Evolutionary conservation across 768 basidiomycete species (phyloP), one percentile per base, ranked within the genome.

Genomic region (Amylocystis lapponica): DNA sequence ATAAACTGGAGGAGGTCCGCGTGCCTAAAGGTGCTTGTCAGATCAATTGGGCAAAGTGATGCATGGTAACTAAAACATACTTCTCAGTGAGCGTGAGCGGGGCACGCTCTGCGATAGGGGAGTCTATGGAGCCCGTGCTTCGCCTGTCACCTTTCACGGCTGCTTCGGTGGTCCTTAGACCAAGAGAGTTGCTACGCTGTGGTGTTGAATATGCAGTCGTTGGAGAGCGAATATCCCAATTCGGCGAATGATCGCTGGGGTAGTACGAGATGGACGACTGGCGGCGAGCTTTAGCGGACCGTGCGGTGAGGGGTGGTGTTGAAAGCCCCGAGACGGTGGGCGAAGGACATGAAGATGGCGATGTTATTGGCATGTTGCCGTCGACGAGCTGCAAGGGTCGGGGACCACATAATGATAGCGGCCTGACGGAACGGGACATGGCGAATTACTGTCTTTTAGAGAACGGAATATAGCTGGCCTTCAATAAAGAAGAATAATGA

Each of bases 1-100:
- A 92, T 92, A 46, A 83, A 83, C 23, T 76, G 83, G n/a, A 91
- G 66, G 2, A 92, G 65, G 42, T 90, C 87, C 5, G 82, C 78
- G 53, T 92, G 86, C 55, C 89, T 91, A 48, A 20, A 23, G 29
- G 23, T 20, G 27, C 14, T n/a, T 11, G 26, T 43, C 13, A 41
- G n/a, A 26, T 21, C 13, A n/a, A 31, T 36, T 2, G 30, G n/a
- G 29, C 30, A 17, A 17, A 31, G 23, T 13, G 38, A 9, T 5
- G 17, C 13, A 14, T 27, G 19, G 32, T 39, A 21, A 13, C 16
- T 27, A 20, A 27, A 8, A 71, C 79, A 46, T 56, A 88, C 85
- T 79, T 83, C 64, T 89, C 87, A 37, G 76, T 74, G 42, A 88
- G 59, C 0, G 86, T 90, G 41, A 76, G 54, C 13, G 79, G 80